Percentiles rank a stretch among this genome's conserved stretches.
Evolutionary conservation across 768 basidiomycete genomes (phyloP).

Genomic region (Kwoniella botswanensis): DNA sequence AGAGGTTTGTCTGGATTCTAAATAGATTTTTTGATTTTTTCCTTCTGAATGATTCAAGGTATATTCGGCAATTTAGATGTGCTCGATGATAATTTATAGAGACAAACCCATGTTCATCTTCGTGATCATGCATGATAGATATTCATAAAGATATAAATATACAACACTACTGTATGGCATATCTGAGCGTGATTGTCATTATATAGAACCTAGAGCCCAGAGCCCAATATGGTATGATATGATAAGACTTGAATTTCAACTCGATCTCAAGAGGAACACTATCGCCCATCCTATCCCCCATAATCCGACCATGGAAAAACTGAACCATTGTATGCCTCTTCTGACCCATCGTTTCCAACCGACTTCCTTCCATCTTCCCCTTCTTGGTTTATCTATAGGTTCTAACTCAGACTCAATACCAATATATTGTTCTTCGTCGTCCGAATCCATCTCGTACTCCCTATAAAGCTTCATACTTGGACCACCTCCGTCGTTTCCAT

Average conservation of each 20-base stretch:
- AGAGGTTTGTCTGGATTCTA: slow-evolving; percentile 6
- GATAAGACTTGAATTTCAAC: neutral
- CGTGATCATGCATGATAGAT: too few relatives aligned
- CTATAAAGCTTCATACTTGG: slow-evolving; percentile 31
- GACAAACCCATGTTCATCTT: neutral
- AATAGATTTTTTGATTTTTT: too few relatives aligned
- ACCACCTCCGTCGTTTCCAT: neutral
- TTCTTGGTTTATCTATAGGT: neutral
- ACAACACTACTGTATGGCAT: too few relatives aligned
- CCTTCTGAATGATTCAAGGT: too few relatives aligned
- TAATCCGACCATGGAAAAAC: slow-evolving; percentile 20
- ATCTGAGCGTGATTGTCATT: too few relatives aligned
- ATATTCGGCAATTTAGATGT: too few relatives aligned
- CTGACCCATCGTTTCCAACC: slow-evolving; percentile 39
- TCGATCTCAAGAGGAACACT: slow-evolving; percentile 24
- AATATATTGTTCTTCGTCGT: slow-evolving; percentile 24
- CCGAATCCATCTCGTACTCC: slow-evolving; percentile 40
- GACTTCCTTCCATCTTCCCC: slow-evolving; percentile 14
- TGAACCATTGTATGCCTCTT: slow-evolving; percentile 30
- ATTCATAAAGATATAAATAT: too few relatives aligned
- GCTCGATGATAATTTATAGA: neutral
- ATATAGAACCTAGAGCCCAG: too few relatives aligned
- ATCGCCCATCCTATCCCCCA: slow-evolving; percentile 30
- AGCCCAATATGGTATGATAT: neutral
- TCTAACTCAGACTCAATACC: neutral